Percentiles rank a stretch among this genome's conserved stretches.
Evolutionary conservation across 2,329 filamentous ascomycete species (phyloP).

Genomic region (Arthroderma sp.): DNA sequence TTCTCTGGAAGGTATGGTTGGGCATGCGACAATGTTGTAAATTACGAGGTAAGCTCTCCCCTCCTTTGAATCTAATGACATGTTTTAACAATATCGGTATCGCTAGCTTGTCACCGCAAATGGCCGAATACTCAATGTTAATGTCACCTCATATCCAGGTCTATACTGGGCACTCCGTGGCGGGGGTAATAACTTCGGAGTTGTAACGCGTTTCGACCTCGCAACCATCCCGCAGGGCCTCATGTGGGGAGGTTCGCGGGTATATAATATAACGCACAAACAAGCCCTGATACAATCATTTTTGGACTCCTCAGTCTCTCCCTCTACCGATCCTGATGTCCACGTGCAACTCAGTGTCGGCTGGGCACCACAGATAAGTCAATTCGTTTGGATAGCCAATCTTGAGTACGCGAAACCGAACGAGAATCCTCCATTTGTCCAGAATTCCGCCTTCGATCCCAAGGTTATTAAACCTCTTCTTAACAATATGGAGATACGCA

Average conservation of each 20-base stretch:
- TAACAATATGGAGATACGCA: conserved; percentile 22
- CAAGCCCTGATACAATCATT: conserved; percentile 10
- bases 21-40: conserved; percentile 24
- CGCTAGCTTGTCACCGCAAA: conserved; percentile 28
- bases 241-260: conserved; percentile 28
- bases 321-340: conserved; percentile 22
- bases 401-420: conserved; percentile 27
- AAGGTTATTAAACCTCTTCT: conserved; percentile 18
- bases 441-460: conserved; percentile 13
- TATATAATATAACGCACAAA: conserved; percentile 19
- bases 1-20: conserved; percentile 23
- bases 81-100: too few relatives aligned
- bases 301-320: conserved; percentile 2
- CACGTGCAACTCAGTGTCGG: conserved; percentile 20
- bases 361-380: conserved; percentile 16
- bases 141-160: conserved; percentile 25
- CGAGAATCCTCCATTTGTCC: conserved; percentile 20
- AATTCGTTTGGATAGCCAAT: conserved; percentile 19
- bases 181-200: conserved; percentile 31
- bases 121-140: conserved; percentile 26
- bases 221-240: conserved; percentile 24
- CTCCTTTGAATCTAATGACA: too few relatives aligned
- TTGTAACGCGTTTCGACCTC: conserved; percentile 30
- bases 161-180: conserved; percentile 38
- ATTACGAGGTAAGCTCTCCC: conserved; percentile 17